Evolutionary conservation across 176 grass and related monocot species (phyloP), one percentile per base, ranked within the genome.

Genomic region (Cenchrus purpureus): DNA sequence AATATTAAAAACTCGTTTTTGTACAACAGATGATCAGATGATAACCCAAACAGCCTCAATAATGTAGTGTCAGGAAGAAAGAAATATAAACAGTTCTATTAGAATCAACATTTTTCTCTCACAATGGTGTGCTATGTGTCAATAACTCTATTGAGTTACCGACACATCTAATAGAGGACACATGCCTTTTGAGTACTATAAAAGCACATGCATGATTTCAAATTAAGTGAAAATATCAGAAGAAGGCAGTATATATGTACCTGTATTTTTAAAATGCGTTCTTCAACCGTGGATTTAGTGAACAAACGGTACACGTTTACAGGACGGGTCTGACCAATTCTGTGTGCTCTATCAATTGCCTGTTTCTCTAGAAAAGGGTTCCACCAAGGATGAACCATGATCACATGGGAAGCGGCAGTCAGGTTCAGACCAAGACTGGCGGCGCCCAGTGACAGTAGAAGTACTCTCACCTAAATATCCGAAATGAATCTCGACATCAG

Each of bases 331-430:
- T 95, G 93, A 1, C 93, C 93, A 44, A 92, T 95, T 85, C 87
- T 89, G 59, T 95, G 90, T 12, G 93, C 90, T 88, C 90, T 76
- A 60, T 88, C 90, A 73, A 92, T 82, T 53, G 93, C 93, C 62
- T 95, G 93, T 31, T 95, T 87, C 81, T 95, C 93, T 28, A 82
- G 50, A 66, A 78, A 79, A 63, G 87, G 85, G 49, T 95, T 95
- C 93, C 93, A 95, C 93, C 90, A 95, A 48, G 86, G 90, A 90
- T 95, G 88, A 71, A 88, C 86, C 52, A 92, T 88, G 75, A 95
- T 92, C 20, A 90, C 93, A 88, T 92, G 93, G 58, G 78, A 87
- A 78, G 93, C 90, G 13, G 90, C 85, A 71, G 86, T 52, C 85
- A 95, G 90, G 79, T 92, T 95, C 68, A 95, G 79, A 65, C 93